Evolutionary conservation across 176 grass and related monocot genomes (phyloP).

Genomic region (Typha latifolia): DNA sequence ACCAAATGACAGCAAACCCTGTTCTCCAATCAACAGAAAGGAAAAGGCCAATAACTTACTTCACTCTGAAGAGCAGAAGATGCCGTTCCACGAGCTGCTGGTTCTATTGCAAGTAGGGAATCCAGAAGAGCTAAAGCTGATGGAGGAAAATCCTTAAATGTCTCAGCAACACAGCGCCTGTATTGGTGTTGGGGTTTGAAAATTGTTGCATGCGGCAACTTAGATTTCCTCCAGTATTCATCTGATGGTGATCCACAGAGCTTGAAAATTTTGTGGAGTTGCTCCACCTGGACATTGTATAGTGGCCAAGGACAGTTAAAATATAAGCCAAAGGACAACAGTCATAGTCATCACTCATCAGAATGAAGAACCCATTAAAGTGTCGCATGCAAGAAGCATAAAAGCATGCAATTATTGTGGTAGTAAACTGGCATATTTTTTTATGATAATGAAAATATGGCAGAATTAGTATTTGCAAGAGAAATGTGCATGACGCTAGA

Average conservation of each 20-base stretch:
- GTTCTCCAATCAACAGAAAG: too few species aligned
- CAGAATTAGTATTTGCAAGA: too few species aligned
- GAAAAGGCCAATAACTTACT: conserved; percentile 8
- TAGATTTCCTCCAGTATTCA: conserved; percentile 62
- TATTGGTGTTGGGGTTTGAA: conserved; percentile 73
- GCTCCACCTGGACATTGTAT: conserved; percentile 43
- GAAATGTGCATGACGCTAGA: too few species aligned
- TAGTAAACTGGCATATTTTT: too few species aligned
- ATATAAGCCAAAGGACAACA: too few species aligned
- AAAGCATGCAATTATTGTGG: too few species aligned
- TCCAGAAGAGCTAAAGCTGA: conserved; percentile 40
- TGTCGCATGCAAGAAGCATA: background rate
- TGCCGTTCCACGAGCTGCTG: conserved; percentile 35
- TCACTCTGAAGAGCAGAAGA: conserved; percentile 40
- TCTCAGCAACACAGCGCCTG: conserved; percentile 41
- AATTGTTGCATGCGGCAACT: conserved; percentile 54
- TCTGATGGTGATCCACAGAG: conserved; percentile 76
- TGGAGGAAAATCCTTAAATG: conserved; percentile 56
- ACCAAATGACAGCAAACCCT: too few species aligned
- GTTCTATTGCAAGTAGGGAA: conserved; percentile 64
- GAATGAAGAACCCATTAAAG: background rate
- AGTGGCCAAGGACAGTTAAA: background rate
- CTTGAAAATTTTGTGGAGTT: conserved; percentile 90
- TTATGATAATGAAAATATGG: too few species aligned
- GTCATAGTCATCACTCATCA: background rate